Conservation (phyloP, 495 filamentous ascomycete genomes). For the Talaromyces stipitatus region DNA sequence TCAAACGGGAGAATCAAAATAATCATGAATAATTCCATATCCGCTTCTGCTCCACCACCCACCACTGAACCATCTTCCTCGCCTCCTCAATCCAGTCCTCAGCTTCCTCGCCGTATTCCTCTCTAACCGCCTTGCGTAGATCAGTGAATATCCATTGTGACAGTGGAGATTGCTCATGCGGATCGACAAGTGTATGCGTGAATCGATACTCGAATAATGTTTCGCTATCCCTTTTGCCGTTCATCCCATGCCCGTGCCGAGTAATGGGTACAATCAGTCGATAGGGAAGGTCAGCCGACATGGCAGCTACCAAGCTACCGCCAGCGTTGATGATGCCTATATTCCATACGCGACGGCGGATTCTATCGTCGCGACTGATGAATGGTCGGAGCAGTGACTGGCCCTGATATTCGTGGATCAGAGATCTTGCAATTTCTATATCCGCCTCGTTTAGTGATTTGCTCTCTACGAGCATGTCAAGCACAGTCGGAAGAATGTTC, state of each 20-base stretch:
- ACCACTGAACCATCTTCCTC: constrained; percentile 30
- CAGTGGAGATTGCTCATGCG: constrained; percentile 22
- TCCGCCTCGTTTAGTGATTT: constrained; percentile 27
- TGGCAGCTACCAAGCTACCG: constrained; percentile 28
- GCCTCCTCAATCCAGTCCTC: constrained; percentile 32
- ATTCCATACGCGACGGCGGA: constrained; percentile 22
- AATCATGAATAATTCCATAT: constrained; percentile 31
- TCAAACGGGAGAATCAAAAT: neutral
- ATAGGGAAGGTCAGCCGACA: constrained; percentile 25
- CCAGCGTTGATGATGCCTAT: constrained; percentile 40
- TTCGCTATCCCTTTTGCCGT: neutral
- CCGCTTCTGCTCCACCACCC: constrained; percentile 29
- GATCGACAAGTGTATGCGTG: constrained; percentile 27
- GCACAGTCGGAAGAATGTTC: constrained; percentile 34
- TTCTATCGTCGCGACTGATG: constrained; percentile 8
- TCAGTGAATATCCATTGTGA: constrained; percentile 20
- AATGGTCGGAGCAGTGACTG: constrained; percentile 27
- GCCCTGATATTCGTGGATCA: constrained; percentile 30
- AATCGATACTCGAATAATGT: constrained; percentile 28
- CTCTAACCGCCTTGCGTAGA: constrained; percentile 17
- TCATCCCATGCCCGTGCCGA: no score
- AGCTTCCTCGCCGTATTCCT: constrained; percentile 23
- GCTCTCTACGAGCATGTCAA: constrained; percentile 37
- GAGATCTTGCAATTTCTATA: constrained; percentile 22
- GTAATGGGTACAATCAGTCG: constrained; percentile 34